Base-by-base conservation (phyloP, 176 grass and related monocot species). In the Pontederia crassipes region DNA sequence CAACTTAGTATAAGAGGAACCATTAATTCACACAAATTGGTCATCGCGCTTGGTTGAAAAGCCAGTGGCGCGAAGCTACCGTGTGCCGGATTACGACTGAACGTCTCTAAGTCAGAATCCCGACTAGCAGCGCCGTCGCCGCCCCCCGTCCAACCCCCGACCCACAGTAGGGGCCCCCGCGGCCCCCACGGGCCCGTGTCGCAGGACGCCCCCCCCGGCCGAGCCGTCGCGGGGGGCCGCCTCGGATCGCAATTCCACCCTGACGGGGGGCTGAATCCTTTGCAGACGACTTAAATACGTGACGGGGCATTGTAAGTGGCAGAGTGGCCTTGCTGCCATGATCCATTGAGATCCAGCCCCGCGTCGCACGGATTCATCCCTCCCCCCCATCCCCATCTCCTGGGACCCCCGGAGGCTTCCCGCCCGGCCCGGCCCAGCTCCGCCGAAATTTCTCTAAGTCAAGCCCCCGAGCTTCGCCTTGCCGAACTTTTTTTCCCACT, bases 301-400 rank as follows among this genome's bases (percentile, higher is more conserved):
- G 83, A 68, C 61, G 66, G 83, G 79, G 71, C 66, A 82, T 78
- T 86, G 66, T 86, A 86, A 82, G 78, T 68, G 78, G 78, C 56
- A 81, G 74, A 81, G 83, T 86, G 79, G 75, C 75, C 84, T 82
- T 82, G 66, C 79, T 87, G 71, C 84, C 79, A 75, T 17, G 83
- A 81, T 87, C 75, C 79, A 58, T 66, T 79, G 66, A 82, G 66
- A 79, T 82, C 66, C 52, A 79, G 50, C 61, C 74, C 74, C 17
- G 24, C 11, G 64, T 78, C 74, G 70, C 75, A 75, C 54, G 50
- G 71, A 87, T 81, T 87, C 61, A 71, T 79, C 79, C 75, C 75
- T 59, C 74, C 75, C 78, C 83, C 68, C 64, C n/a, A n/a, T n/a
- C n/a, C n/a, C n/a, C n/a, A n/a, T n/a, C n/a, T n/a, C n/a, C n/a